phyloP scores from a whole-genome alignment of 1,284 basidiomycete genomes.

The Trametes sp. region DNA sequence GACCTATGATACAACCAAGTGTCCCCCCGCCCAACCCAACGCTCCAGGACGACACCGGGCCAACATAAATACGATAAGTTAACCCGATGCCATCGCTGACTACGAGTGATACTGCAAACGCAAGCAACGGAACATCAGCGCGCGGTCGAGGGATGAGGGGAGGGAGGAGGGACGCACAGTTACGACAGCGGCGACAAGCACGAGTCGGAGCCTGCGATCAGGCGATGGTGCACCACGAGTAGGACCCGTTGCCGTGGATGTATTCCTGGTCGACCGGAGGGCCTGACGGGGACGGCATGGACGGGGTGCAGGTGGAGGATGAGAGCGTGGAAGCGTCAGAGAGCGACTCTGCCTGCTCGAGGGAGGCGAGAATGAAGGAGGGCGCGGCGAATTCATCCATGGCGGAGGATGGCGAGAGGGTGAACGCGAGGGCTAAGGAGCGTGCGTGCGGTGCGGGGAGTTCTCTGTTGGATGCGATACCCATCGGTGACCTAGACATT shows the following conservation, averaged over 20 bases:
- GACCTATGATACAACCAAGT: neutral
- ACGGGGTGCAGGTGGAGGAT: neutral
- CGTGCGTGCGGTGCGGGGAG: neutral
- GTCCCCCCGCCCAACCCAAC: neutral
- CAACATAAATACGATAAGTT: constrained; percentile 15
- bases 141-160: neutral
- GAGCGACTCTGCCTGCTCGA: neutral
- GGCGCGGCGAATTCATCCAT: constrained; percentile 3
- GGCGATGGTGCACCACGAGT: constrained; percentile 20
- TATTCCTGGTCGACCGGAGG: constrained; percentile 5
- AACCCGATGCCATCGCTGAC: constrained; percentile 7
- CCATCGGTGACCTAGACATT: neutral
- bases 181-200: neutral
- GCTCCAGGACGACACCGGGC: constrained; percentile 2
- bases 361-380: constrained; percentile 1
- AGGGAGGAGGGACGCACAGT: neutral
- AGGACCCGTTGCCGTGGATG: constrained; percentile 1
- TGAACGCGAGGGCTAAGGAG: neutral
- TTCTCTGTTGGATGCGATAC: neutral
- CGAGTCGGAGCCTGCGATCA: neutral
- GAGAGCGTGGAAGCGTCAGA: neutral
- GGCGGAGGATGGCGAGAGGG: neutral
- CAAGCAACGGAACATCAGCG: neutral
- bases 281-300: neutral
- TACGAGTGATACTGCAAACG: neutral